phyloP scores from a whole-genome alignment of 257 asterid species.

The Solanum lycopersicoides region DNA sequence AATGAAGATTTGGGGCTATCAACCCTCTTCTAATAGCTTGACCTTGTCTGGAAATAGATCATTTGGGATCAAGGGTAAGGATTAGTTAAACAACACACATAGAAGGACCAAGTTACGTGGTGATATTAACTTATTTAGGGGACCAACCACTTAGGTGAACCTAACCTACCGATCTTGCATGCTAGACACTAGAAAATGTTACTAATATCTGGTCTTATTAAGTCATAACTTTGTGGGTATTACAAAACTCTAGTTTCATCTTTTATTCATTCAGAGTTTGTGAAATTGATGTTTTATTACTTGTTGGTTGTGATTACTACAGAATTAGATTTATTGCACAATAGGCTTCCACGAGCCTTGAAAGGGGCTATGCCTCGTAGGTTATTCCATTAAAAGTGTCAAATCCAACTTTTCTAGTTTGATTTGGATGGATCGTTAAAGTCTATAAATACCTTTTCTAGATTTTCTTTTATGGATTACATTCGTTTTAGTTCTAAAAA shows the following conservation, averaged over 20 bases:
- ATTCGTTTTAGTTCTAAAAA: not conserved
- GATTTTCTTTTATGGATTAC: not conserved
- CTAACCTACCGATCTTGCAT: not conserved
- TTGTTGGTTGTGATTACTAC: not conserved
- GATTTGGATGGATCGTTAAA: not conserved
- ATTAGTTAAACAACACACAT: not conserved
- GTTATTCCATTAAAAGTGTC: no score
- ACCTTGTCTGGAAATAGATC: not conserved
- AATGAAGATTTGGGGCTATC: not conserved
- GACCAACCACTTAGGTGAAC: not conserved
- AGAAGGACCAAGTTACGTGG: not conserved
- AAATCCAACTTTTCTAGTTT: not conserved
- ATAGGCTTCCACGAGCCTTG: not conserved
- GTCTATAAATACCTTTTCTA: not conserved
- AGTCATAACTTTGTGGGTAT: not conserved
- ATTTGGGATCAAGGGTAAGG: not conserved
- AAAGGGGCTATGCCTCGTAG: not conserved
- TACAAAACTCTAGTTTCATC: not conserved
- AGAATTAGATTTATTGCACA: no score
- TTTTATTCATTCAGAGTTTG: not conserved
- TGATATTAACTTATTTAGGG: not conserved
- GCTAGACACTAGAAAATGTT: not conserved
- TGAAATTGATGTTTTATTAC: not conserved
- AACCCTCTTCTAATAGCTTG: not conserved
- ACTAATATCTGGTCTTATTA: not conserved